A percentile compares a stretch with the other conserved stretches of the same genome.
phyloP scores from a whole-genome alignment of 352 stramenopile genomes.

The Saprolegnia diclina region DNA sequence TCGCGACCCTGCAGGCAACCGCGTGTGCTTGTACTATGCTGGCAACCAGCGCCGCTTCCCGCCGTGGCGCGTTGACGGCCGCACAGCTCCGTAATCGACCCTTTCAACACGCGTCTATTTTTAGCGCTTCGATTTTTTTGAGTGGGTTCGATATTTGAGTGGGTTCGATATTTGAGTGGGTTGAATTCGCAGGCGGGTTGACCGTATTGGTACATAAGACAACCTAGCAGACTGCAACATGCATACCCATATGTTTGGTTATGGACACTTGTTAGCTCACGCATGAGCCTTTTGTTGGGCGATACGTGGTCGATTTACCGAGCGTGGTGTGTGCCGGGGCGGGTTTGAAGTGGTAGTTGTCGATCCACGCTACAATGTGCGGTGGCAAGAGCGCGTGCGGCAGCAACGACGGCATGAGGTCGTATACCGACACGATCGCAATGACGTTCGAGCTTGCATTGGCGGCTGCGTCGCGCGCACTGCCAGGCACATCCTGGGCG shows the following conservation, averaged over 20 bases:
- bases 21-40: not conserved
- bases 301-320: not conserved
- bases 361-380: not conserved
- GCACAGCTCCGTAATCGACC: too few species aligned
- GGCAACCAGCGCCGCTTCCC: not conserved
- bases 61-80: not conserved
- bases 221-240: too few species aligned
- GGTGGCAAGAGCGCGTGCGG: not conserved
- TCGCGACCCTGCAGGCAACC: not conserved
- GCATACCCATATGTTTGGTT: too few species aligned
- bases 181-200: too few species aligned
- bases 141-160: too few species aligned
- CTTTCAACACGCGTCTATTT: too few species aligned
- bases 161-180: too few species aligned
- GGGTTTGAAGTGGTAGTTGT: not conserved
- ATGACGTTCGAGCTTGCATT: not conserved
- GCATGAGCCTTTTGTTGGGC: not conserved
- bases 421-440: not conserved
- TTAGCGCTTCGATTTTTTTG: too few species aligned
- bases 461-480: not conserved
- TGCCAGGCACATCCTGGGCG: not conserved
- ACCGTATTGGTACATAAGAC: too few species aligned
- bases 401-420: not conserved
- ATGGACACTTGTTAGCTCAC: not conserved
- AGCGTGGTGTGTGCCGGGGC: not conserved